phyloP scores from a whole-genome alignment of 129 eudicot genomes.

The Flaveria ramosissima region DNA sequence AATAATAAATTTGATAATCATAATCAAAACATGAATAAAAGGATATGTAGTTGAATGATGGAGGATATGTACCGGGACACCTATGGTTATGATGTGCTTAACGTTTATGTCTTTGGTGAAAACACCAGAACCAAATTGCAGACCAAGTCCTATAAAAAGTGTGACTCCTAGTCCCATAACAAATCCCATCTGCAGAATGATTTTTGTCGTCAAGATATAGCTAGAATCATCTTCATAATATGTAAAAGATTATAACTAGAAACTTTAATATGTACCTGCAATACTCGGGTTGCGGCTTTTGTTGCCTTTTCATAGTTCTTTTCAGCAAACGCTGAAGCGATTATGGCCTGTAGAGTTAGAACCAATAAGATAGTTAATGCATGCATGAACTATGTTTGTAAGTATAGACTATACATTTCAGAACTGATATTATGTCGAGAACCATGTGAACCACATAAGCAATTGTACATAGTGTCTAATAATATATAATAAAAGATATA shows the following conservation, averaged over 20 bases:
- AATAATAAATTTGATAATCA: background rate
- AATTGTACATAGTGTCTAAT: too few relatives aligned
- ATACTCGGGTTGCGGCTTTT: conserved; percentile 66
- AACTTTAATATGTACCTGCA: conserved; percentile 53
- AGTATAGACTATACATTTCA: too few relatives aligned
- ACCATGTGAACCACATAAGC: too few relatives aligned
- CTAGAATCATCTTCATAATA: background rate
- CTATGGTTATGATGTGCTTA: conserved; percentile 48
- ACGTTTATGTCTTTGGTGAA: conserved; percentile 59
- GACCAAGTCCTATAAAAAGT: conserved; percentile 57
- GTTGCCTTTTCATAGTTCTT: conserved; percentile 73
- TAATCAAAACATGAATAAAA: background rate
- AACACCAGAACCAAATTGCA: conserved; percentile 62
- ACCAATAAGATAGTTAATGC: background rate
- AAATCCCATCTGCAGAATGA: conserved; percentile 64
- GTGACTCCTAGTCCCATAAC: conserved; percentile 66
- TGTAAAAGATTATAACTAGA: background rate
- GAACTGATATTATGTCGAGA: too few relatives aligned
- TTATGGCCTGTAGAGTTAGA: conserved; percentile 53
- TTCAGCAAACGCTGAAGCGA: conserved; percentile 86
- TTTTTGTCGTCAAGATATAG: background rate
- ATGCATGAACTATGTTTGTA: background rate
- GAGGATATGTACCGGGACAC: conserved; percentile 55
- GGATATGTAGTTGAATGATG: background rate
- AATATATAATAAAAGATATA: too few relatives aligned